Base-by-base conservation (phyloP, 2,329 filamentous ascomycete genomes). In the Pseudogymnoascus sp. region DNA sequence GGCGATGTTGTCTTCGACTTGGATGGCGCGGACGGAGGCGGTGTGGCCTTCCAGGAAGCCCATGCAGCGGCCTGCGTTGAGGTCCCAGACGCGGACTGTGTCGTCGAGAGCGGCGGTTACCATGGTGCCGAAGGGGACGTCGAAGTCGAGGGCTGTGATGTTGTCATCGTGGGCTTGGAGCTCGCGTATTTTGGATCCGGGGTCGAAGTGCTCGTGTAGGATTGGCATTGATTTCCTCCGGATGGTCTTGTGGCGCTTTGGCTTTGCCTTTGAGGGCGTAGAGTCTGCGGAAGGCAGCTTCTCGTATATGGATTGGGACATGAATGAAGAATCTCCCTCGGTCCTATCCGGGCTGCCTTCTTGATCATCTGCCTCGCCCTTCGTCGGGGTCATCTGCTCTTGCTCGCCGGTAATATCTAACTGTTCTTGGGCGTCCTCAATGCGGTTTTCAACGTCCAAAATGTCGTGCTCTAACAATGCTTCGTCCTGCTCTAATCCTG, bases 231-330 rank as follows among this genome's bases (percentile, higher is more conserved):
- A 95, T 74, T 89, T 91, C 65, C 88, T 83, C 62, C 87, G 82
- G 64, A 82, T 81, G 39, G 81, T 83, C 72, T 85, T 82, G 48
- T 75, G 75, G 67, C 80, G 80, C 68, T 79, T 80, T 13, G 75
- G 67, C 70, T 79, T 81, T 6, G 80, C 72, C 69, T 78, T 80
- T 6, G 79, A 75, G 1, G 82, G 78, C 1, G 81, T 79, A 68
- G 75, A 80, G 21, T 73, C 73, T 29, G 76, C 72, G 8, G 77
- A 76, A 0, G 92, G 90, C 7, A 99, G 78, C 75, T 97, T 97
- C 68, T 95, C 89, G 74, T 97, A 99, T 68, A 99, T 90, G 10
- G 92, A 97, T 74, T 97, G 91, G 2, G 94, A 97, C 94, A 97
- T 97, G 78, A 97, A 99, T 0, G 83, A 82, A 5, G 79, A 78